Conservation (phyloP, 176 grass and related monocot species). For the Ensete ventricosum region DNA sequence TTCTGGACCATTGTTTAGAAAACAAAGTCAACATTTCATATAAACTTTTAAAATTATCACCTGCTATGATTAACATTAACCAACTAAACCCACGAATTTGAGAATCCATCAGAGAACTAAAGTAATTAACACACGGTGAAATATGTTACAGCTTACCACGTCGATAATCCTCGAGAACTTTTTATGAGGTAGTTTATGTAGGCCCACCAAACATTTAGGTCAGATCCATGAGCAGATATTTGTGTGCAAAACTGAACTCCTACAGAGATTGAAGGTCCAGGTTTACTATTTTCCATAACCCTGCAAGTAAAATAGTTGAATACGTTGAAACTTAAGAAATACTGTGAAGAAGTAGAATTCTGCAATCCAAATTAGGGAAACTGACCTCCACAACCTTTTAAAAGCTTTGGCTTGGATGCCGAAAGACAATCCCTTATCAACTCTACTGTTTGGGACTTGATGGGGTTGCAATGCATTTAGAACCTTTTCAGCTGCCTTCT, state of each 20-base stretch:
- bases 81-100: background rate
- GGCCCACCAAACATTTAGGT: conserved; percentile 13
- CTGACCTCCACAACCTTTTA: conserved; percentile 55
- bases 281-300: conserved; percentile 4
- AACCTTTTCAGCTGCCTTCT: conserved; percentile 56
- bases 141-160: background rate
- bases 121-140: background rate
- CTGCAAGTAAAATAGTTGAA: background rate
- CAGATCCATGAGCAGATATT: background rate
- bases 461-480: conserved; percentile 34
- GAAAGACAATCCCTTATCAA: conserved; percentile 31
- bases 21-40: too few relatives aligned
- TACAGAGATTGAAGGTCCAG: background rate
- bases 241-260: background rate
- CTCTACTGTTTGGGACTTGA: conserved; percentile 39
- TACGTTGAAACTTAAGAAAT: background rate
- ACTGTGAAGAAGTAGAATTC: background rate
- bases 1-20: too few relatives aligned
- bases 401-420: conserved; percentile 34
- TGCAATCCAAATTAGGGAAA: background rate
- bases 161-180: background rate
- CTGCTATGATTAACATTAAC: background rate
- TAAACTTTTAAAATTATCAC: too few relatives aligned
- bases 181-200: conserved; percentile 17
- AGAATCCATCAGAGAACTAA: background rate